Conservation (phyloP, 2,329 filamentous ascomycete species). For the Xylaria sp. region DNA sequence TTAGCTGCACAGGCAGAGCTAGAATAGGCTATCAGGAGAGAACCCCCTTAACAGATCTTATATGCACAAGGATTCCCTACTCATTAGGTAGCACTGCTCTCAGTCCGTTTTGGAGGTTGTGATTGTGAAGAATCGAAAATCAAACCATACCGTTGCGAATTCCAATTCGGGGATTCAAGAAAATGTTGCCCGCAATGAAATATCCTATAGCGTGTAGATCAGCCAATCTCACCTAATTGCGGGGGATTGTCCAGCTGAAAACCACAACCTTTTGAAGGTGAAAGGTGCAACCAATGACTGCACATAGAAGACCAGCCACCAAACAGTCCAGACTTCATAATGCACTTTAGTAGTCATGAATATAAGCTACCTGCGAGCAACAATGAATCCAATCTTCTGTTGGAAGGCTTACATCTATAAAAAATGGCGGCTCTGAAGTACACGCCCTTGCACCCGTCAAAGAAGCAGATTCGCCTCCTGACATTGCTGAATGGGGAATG, state of each 20-base stretch:
- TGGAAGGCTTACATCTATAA: background rate
- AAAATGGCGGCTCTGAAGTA: slow-evolving; percentile 14
- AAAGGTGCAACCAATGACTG: background rate
- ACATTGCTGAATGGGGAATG: slow-evolving; percentile 17
- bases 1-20: too few species aligned
- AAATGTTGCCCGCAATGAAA: background rate
- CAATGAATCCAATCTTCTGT: background rate
- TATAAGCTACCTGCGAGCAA: background rate
- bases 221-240: too few species aligned
- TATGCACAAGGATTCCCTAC: too few species aligned
- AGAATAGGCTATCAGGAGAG: too few species aligned
- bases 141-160: background rate
- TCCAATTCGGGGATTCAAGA: background rate
- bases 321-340: background rate
- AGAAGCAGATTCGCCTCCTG: slow-evolving; percentile 25
- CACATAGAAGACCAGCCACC: background rate
- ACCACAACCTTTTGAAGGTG: too few species aligned
- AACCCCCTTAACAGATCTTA: too few species aligned
- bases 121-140: background rate
- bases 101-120: background rate
- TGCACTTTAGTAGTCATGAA: background rate
- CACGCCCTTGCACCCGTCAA: slow-evolving; percentile 9
- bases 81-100: too few species aligned
- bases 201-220: background rate
- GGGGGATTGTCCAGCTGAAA: background rate